Evolutionary conservation across 495 filamentous ascomycete species (phyloP).

Genomic region (Neurospora sp.): DNA sequence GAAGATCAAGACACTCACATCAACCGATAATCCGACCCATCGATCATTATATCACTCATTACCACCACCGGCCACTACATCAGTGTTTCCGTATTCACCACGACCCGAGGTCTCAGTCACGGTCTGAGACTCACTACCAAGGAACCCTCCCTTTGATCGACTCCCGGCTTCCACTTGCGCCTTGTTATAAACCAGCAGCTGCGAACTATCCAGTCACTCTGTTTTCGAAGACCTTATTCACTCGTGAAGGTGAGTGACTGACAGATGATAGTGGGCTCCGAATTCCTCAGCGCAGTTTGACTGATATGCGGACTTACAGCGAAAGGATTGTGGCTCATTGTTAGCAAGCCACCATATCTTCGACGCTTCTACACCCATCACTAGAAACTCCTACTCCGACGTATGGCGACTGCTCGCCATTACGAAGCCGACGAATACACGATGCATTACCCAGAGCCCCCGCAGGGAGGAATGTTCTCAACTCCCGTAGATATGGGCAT

Average conservation of each 20-base stretch:
- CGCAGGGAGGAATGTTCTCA: conserved; percentile 24
- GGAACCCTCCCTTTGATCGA: not conserved
- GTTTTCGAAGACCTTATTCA: not conserved
- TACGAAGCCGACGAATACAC: conserved; percentile 26
- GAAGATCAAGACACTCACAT: not conserved
- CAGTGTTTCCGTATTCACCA: not conserved
- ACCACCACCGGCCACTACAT: not conserved
- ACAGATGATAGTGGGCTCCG: not conserved
- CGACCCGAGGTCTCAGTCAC: not conserved
- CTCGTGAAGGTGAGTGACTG: not conserved
- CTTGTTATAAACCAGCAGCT: not conserved
- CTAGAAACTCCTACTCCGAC: not conserved
- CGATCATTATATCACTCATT: not conserved
- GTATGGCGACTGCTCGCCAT: conserved; percentile 12
- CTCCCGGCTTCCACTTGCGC: not conserved
- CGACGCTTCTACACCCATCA: not conserved
- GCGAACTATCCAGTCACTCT: not conserved
- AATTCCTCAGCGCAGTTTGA: not conserved
- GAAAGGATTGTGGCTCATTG: not conserved
- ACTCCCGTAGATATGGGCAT: conserved; percentile 32
- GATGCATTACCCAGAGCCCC: conserved; percentile 35
- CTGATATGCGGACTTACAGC: not conserved
- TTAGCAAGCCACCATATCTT: not conserved
- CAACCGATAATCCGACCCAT: not conserved
- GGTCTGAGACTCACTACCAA: conserved; percentile 1